These are phyloP conservation scores for Tieghemiomyces parasiticus DNA, from an alignment of 192 early-diverging fungal genomes.

Conservation along the genomic window DNA sequence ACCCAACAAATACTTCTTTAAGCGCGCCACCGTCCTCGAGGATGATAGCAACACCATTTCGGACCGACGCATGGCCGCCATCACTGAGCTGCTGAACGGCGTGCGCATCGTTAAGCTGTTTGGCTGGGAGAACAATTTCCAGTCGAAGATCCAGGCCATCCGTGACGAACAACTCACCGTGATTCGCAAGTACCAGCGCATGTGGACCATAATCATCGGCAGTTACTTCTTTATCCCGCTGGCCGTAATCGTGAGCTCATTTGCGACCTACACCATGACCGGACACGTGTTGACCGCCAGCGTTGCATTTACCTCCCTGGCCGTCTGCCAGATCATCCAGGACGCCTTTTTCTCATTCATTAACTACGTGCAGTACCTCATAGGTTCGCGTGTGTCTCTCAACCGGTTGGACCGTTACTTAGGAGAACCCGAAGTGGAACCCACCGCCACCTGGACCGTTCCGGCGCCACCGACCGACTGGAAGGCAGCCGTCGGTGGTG, in stretches of 20 bases:
- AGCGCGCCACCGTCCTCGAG: slow-evolving; percentile 36
- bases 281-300: slow-evolving; percentile 43
- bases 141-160: slow-evolving; percentile 42
- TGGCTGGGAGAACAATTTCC: slow-evolving; percentile 68
- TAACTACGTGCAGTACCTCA: slow-evolving; percentile 34
- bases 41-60: slow-evolving; percentile 32
- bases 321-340: slow-evolving; percentile 59
- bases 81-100: slow-evolving; percentile 78
- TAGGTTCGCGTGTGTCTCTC: slow-evolving; percentile 50
- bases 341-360: slow-evolving; percentile 45
- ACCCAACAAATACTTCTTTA: slow-evolving; percentile 33
- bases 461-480: slow-evolving; percentile 11
- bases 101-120: slow-evolving; percentile 92
- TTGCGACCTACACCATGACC: slow-evolving; percentile 40
- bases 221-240: slow-evolving; percentile 43
- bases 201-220: slow-evolving; percentile 37
- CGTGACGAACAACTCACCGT: slow-evolving; percentile 48
- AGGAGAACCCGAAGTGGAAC: slow-evolving; percentile 49
- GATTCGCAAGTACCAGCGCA: slow-evolving; percentile 30
- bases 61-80: slow-evolving; percentile 65
- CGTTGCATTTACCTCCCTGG: slow-evolving; percentile 52
- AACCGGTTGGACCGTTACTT: slow-evolving; percentile 61
- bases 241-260: slow-evolving; percentile 39
- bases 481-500: too few species aligned
- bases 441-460: slow-evolving; percentile 7